Evolutionary conservation across 129 eudicot species (phyloP).

Genomic region (Flaveria trinervia): DNA sequence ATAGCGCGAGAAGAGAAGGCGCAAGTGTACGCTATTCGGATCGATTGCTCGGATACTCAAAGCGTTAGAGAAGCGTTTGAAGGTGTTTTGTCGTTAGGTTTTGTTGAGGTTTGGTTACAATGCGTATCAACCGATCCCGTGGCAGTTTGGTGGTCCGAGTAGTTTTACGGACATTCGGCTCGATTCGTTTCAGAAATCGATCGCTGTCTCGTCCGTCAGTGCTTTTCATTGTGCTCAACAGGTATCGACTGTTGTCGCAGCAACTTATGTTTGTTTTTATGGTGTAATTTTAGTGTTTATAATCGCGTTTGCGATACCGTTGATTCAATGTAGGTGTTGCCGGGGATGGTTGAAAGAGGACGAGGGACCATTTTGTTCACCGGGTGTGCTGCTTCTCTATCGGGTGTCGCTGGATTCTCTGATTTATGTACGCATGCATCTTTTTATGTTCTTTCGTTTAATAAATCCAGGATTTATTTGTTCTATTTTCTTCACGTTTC

Average conservation of each 20-base stretch:
- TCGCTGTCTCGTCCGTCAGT: slow-evolving; percentile 73
- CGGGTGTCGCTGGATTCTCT: slow-evolving; percentile 74
- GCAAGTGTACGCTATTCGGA: slow-evolving; percentile 82
- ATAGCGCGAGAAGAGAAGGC: slow-evolving; percentile 84
- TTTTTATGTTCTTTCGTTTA: background rate
- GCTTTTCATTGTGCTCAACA: slow-evolving; percentile 88
- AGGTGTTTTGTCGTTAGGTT: slow-evolving; percentile 77
- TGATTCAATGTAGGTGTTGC: slow-evolving; percentile 52
- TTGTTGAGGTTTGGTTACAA: slow-evolving; percentile 91
- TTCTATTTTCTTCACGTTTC: background rate
- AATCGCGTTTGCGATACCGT: background rate
- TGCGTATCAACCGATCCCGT: slow-evolving; percentile 59
- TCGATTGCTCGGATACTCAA: slow-evolving; percentile 74
- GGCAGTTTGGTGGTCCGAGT: slow-evolving; percentile 49
- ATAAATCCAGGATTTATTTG: background rate
- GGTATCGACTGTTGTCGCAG: slow-evolving; percentile 29
- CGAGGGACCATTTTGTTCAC: slow-evolving; percentile 85
- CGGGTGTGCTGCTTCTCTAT: slow-evolving; percentile 79
- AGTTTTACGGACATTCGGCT: slow-evolving; percentile 58
- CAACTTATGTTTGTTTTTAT: no score
- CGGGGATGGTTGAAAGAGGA: slow-evolving; percentile 85
- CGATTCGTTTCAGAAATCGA: slow-evolving; percentile 63
- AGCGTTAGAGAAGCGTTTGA: slow-evolving; percentile 82
- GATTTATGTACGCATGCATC: slow-evolving; percentile 54
- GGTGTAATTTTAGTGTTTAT: no score